A percentile compares a stretch with the other conserved stretches of the same genome.
Conservation (phyloP, 768 basidiomycete genomes). For the Tulasnella sp. region DNA sequence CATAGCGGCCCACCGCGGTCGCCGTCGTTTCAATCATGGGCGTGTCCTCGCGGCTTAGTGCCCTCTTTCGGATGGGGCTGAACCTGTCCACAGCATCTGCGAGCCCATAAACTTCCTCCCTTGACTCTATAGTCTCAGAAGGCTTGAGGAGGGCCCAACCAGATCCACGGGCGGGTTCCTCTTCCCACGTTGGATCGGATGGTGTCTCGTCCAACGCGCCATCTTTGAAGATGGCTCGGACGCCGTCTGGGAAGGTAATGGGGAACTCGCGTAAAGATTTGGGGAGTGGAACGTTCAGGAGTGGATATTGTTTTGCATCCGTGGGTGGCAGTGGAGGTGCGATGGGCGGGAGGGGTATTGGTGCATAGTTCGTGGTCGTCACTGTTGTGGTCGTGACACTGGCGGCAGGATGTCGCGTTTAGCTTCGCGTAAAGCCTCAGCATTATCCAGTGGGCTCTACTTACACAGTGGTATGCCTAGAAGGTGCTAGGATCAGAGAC, state of each 20-base stretch:
- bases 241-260: slow-evolving; percentile 69
- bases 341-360: slow-evolving; percentile 68
- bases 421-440: not conserved
- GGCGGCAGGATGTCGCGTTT: slow-evolving; percentile 21
- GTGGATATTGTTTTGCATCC: slow-evolving; percentile 70
- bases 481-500: slow-evolving; percentile 61
- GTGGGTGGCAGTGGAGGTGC: slow-evolving; percentile 62
- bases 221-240: slow-evolving; percentile 61
- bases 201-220: slow-evolving; percentile 41
- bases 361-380: slow-evolving; percentile 80
- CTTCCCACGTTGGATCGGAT: slow-evolving; percentile 57
- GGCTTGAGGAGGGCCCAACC: slow-evolving; percentile 66
- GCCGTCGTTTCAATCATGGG: slow-evolving; percentile 21
- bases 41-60: slow-evolving; percentile 41
- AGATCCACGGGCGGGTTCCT: slow-evolving; percentile 49
- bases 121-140: slow-evolving; percentile 35
- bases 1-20: not conserved
- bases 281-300: slow-evolving; percentile 66
- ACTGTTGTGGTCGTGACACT: slow-evolving; percentile 89
- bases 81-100: slow-evolving; percentile 76
- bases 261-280: slow-evolving; percentile 62
- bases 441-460: slow-evolving; percentile 24
- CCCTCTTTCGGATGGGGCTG: slow-evolving; percentile 43
- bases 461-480: slow-evolving; percentile 77
- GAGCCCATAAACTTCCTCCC: slow-evolving; percentile 47